A percentile compares a stretch with the other conserved stretches of the same genome.
phyloP scores from a whole-genome alignment of 495 filamentous ascomycete genomes.

The Lepraria neglecta region DNA sequence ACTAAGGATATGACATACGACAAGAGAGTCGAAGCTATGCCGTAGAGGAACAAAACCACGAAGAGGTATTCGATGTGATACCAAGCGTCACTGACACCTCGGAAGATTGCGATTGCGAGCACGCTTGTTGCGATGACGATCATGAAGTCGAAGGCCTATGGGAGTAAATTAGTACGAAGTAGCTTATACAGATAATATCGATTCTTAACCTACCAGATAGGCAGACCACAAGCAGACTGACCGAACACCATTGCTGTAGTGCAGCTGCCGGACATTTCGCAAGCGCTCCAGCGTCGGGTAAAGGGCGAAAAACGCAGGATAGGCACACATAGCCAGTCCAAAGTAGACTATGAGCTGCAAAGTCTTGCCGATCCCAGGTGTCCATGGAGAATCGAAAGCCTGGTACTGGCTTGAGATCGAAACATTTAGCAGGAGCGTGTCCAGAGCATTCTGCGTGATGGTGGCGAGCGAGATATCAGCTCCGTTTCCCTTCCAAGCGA shows the following conservation, averaged over 20 bases:
- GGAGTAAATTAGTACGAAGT: too few species aligned
- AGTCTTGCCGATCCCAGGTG: slow-evolving; percentile 57
- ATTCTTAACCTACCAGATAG: slow-evolving; percentile 42
- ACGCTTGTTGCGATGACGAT: slow-evolving; percentile 56
- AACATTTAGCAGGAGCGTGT: slow-evolving; percentile 57
- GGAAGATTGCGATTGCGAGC: slow-evolving; percentile 55
- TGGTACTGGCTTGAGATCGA: slow-evolving; percentile 61
- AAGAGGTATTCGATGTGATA: slow-evolving; percentile 71
- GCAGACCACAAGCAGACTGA: slow-evolving; percentile 69
- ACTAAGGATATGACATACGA: slow-evolving; percentile 71
- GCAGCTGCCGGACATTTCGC: slow-evolving; percentile 67
- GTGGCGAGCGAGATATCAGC: slow-evolving; percentile 48
- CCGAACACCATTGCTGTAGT: slow-evolving; percentile 77
- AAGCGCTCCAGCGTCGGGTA: slow-evolving; percentile 78
- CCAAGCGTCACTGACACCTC: slow-evolving; percentile 56
- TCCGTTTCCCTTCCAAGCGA: slow-evolving; percentile 53
- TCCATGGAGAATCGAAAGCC: slow-evolving; percentile 63
- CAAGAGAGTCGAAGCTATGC: slow-evolving; percentile 60
- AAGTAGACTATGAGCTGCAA: slow-evolving; percentile 76
- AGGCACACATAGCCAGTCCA: slow-evolving; percentile 65
- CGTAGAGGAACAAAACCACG: slow-evolving; percentile 67
- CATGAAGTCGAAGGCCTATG: slow-evolving; percentile 60
- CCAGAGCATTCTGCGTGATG: slow-evolving; percentile 64
- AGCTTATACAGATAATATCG: too few species aligned
- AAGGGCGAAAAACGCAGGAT: slow-evolving; percentile 77